These are phyloP conservation scores for Suillus clintonianus DNA, from an alignment of 768 basidiomycete species.

Conservation along the genomic window DNA sequence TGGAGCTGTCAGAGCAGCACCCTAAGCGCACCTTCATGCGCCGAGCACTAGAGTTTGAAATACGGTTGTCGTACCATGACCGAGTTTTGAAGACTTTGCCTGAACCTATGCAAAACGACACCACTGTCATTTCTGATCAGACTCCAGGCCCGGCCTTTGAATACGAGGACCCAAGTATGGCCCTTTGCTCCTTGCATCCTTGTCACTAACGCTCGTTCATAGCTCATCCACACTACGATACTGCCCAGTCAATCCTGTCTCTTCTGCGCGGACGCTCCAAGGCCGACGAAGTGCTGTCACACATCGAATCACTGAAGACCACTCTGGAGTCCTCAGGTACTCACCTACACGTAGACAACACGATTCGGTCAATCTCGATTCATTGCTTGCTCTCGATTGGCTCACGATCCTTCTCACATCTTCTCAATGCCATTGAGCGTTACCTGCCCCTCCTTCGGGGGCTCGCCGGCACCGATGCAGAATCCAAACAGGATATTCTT, in stretches of 20 bases:
- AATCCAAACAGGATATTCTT: slow-evolving; percentile 73
- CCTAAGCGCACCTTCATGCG: slow-evolving; percentile 89
- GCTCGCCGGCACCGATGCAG: slow-evolving; percentile 52
- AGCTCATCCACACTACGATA: slow-evolving; percentile 82
- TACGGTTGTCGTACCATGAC: slow-evolving; percentile 90
- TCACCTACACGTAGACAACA: slow-evolving; percentile 59
- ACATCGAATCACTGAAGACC: slow-evolving; percentile 70
- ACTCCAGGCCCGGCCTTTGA: slow-evolving; percentile 81
- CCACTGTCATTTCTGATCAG: slow-evolving; percentile 62
- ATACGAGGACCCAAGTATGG: slow-evolving; percentile 77
- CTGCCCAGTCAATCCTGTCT: slow-evolving; percentile 74
- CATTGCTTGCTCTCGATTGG: slow-evolving; percentile 92
- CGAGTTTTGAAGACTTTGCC: slow-evolving; percentile 89
- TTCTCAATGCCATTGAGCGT: slow-evolving; percentile 95
- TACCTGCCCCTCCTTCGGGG: slow-evolving; percentile 78
- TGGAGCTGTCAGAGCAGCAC: slow-evolving; percentile 70
- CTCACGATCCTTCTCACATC: slow-evolving; percentile 94
- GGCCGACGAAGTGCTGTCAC: slow-evolving; percentile 75
- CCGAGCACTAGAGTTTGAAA: slow-evolving; percentile 84
- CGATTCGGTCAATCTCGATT: slow-evolving; percentile 76
- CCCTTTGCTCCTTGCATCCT: background rate
- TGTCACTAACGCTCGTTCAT: background rate
- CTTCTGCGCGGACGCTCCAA: slow-evolving; percentile 82
- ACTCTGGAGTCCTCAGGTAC: slow-evolving; percentile 59
- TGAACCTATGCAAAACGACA: slow-evolving; percentile 71